Evolutionary conservation across 345 rosid species (phyloP).

Genomic region (Erucastrum elatum): DNA sequence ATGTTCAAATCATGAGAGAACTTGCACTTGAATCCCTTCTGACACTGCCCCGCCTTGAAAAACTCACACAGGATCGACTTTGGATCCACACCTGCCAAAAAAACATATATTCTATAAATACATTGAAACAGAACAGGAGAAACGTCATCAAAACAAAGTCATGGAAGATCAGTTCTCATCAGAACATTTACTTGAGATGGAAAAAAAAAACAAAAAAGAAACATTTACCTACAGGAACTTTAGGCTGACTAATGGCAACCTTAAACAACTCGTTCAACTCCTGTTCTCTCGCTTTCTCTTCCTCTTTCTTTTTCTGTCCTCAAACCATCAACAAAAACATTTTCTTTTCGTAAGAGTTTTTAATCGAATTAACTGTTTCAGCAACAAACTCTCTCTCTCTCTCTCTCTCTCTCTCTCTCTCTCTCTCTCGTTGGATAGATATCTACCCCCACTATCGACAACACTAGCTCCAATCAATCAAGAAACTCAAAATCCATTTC

Average conservation of each 20-base stretch:
- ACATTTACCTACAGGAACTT: constrained; percentile 77
- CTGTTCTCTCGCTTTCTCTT: constrained; percentile 91
- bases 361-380: not conserved
- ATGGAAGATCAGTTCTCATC: not conserved
- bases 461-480: not conserved
- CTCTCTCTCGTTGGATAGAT: too few relatives aligned
- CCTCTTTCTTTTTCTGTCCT: constrained; percentile 94
- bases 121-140: not conserved
- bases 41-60: constrained; percentile 87
- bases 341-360: not conserved
- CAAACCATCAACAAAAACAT: not conserved
- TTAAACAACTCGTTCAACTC: constrained; percentile 93
- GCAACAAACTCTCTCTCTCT: too few relatives aligned
- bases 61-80: constrained; percentile 89
- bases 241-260: constrained; percentile 91
- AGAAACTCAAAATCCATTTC: not conserved
- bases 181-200: not conserved
- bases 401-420: too few relatives aligned
- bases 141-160: not conserved
- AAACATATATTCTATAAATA: not conserved
- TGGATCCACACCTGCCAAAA: constrained; percentile 80
- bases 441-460: too few relatives aligned
- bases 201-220: not conserved
- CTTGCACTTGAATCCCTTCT: constrained; percentile 91
- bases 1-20: constrained; percentile 92